phyloP scores from a whole-genome alignment of 106 monocot genomes.

The Chionographis japonica region DNA sequence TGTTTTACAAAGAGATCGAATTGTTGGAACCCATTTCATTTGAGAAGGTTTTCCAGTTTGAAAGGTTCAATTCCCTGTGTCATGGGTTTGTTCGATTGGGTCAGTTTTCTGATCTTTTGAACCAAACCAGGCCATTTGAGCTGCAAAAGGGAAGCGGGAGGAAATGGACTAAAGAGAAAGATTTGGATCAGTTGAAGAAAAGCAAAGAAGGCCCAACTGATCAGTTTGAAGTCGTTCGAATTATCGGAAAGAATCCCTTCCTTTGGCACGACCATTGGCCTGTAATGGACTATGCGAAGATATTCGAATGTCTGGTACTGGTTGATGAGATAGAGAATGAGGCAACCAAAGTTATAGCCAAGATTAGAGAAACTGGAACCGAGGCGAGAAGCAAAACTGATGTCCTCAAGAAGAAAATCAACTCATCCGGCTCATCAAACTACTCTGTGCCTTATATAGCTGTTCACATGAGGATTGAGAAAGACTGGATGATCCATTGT shows the following conservation, averaged over 20 bases:
- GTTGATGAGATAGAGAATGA: slow-evolving; percentile 72
- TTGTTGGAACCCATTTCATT: slow-evolving; percentile 67
- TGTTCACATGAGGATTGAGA: slow-evolving; percentile 95
- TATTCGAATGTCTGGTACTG: slow-evolving; percentile 70
- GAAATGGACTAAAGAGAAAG: slow-evolving; percentile 84
- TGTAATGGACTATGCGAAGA: slow-evolving; percentile 64
- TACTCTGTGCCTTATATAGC: slow-evolving; percentile 55
- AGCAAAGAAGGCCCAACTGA: slow-evolving; percentile 30
- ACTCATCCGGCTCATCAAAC: neutral
- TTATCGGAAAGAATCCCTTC: slow-evolving; percentile 78
- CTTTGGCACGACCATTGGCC: slow-evolving; percentile 99
- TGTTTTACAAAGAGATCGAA: slow-evolving; percentile 86
- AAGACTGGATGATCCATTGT: slow-evolving; percentile 99
- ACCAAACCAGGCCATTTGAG: slow-evolving; percentile 44
- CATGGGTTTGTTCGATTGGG: slow-evolving; percentile 58
- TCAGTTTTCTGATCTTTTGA: slow-evolving; percentile 43
- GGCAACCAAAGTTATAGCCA: slow-evolving; percentile 56
- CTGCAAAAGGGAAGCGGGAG: slow-evolving; percentile 90
- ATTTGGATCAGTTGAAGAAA: slow-evolving; percentile 60
- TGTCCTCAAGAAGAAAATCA: neutral
- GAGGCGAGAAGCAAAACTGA: slow-evolving; percentile 11
- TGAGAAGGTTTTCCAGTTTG: slow-evolving; percentile 72
- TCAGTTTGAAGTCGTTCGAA: slow-evolving; percentile 49
- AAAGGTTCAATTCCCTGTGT: slow-evolving; percentile 72
- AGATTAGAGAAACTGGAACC: slow-evolving; percentile 44